Percentiles rank a stretch among this genome's conserved stretches.
These are phyloP conservation scores for Pseudogymnoascus sp. DNA, from an alignment of 2,329 filamentous ascomycete species.

Conservation along the genomic window DNA sequence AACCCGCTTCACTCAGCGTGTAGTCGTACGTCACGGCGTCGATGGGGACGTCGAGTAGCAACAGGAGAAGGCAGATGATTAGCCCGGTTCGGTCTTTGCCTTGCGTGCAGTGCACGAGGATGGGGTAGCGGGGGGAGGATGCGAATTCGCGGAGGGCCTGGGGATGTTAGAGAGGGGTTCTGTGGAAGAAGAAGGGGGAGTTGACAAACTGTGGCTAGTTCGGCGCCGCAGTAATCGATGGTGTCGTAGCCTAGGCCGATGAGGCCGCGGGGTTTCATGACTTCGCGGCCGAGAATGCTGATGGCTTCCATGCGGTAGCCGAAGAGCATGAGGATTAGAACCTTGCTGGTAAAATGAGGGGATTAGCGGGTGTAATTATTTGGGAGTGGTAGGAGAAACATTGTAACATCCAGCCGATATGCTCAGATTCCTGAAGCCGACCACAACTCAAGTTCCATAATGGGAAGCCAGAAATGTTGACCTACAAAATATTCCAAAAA, in stretches of 20 bases:
- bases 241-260: conserved; percentile 64
- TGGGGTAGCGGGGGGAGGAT: conserved; percentile 48
- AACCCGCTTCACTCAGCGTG: conserved; percentile 53
- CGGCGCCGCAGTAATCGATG: conserved; percentile 58
- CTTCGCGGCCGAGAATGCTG: conserved; percentile 59
- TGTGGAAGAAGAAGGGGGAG: too few species aligned
- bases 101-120: conserved; percentile 77
- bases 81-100: conserved; percentile 82
- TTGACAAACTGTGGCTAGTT: conserved; percentile 44
- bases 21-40: conserved; percentile 67
- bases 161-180: not conserved
- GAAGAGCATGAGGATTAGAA: conserved; percentile 56
- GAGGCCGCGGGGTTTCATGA: conserved; percentile 67
- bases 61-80: conserved; percentile 59
- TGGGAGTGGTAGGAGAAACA: not conserved
- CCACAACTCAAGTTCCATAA: not conserved
- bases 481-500: conserved; percentile 59
- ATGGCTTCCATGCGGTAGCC: conserved; percentile 66
- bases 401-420: not conserved
- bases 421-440: not conserved
- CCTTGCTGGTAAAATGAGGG: conserved; percentile 36
- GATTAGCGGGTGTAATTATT: not conserved
- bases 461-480: not conserved
- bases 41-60: conserved; percentile 53
- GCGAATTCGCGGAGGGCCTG: conserved; percentile 45